Base-by-base conservation (phyloP, 306 rosid species). In the Sicyos baderoa region DNA sequence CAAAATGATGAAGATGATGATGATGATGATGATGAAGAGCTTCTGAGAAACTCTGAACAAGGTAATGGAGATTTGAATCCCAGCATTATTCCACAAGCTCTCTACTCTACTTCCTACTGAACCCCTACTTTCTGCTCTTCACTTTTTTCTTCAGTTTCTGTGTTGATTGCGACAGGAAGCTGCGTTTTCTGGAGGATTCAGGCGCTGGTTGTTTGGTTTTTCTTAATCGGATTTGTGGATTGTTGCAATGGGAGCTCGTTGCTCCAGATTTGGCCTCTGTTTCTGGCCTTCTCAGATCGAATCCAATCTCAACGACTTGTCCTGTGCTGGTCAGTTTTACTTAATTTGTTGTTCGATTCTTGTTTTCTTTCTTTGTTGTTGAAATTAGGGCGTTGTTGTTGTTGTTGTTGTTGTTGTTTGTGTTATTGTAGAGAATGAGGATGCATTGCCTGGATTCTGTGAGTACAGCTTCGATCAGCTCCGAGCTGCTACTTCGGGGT, bases 211-310 rank as follows among this genome's bases (percentile, higher is more conserved):
- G 53, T 49, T 49, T 49, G 18, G 17, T 15, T 49, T 55, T 66
- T 71, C 71, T 54, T 47, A 9, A 19, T 54, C 17, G 50, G 63
- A 69, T 74, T 85, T 55, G 70, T 59, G n/a, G 61, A 71, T 62
- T 78, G 13, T 45, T 61, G 84, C 81, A 79, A 94, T 94, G 99
- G 99, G 99, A 83, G 92, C 74, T 86, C 89, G 96, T 75, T 94
- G 97, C 88, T 94, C 99, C 75, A 94, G 81, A 73, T 74, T 84
- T 53, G 78, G 95, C 56, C 81, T 85, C 16, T 94, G 97, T 68
- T 94, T 91, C 82, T 90, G 97, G 86, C 83, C 95, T n/a, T 90
- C 92, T 17, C 76, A 82, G 66, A 73, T 81, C 89, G 86, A 90
- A 75, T 84, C 99, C 68, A 85, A 84, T 78, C 86, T 80, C 77